Percentiles rank a stretch among this genome's conserved stretches.
Conservation (phyloP, 768 basidiomycete species). For the Rhodocollybia butyracea region DNA sequence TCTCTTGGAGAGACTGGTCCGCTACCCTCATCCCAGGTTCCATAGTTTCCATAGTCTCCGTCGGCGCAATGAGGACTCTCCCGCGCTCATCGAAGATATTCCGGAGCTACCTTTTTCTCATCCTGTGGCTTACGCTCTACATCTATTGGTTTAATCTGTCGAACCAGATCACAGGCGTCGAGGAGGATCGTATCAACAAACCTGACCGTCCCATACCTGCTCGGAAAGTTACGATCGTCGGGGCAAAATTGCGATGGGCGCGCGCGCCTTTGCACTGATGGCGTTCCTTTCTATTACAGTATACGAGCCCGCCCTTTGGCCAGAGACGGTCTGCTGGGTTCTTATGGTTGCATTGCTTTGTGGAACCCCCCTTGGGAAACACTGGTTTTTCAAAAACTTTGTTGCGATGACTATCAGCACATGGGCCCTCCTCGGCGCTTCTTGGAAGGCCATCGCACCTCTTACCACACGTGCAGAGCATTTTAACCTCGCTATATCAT, state of each 20-base stretch:
- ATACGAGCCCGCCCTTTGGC: constrained; percentile 2
- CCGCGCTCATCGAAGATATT: background rate
- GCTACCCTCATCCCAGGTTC: constrained; percentile 10
- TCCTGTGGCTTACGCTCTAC: constrained; percentile 13
- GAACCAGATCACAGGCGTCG: constrained; percentile 19
- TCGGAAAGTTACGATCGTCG: constrained; percentile 14
- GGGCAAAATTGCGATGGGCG: constrained; percentile 14
- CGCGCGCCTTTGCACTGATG: background rate
- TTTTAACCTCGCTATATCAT: too few species aligned
- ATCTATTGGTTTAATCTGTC: too few species aligned
- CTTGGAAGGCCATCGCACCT: constrained; percentile 11
- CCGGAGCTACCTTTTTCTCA: background rate
- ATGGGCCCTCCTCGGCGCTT: constrained; percentile 13
- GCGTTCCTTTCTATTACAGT: constrained; percentile 8
- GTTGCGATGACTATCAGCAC: constrained; percentile 13
- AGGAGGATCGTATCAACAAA: constrained; percentile 21
- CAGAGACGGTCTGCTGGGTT: constrained; percentile 12
- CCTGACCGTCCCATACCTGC: constrained; percentile 19
- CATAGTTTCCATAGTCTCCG: constrained; percentile 9
- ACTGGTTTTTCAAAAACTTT: constrained; percentile 16
- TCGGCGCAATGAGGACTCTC: constrained; percentile 6
- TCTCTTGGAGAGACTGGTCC: constrained; percentile 14
- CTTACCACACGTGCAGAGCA: too few species aligned
- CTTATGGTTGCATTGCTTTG: constrained; percentile 11
- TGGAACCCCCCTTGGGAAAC: constrained; percentile 13